Conservation (phyloP, 306 rosid genomes). For the Vigna mungo region DNA sequence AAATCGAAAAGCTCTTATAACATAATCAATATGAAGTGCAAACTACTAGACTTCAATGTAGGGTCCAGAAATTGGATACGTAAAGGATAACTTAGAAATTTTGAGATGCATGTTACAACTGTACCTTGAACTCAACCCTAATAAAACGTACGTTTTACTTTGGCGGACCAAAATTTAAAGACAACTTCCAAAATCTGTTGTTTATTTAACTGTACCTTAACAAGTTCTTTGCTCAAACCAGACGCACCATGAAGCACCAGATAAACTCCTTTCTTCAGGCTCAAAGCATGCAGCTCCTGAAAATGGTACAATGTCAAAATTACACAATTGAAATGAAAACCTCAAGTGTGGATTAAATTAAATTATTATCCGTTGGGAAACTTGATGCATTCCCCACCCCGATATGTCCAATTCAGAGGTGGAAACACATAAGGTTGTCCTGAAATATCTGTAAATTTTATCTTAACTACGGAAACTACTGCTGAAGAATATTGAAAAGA, state of each 20-base stretch:
- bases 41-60: conserved; percentile 15
- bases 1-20: too few relatives aligned
- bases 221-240: conserved; percentile 73
- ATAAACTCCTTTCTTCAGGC: conserved; percentile 70
- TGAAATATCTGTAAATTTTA: not conserved
- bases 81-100: conserved; percentile 1
- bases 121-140: conserved; percentile 52
- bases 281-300: conserved; percentile 74
- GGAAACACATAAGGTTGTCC: not conserved
- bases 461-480: not conserved
- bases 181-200: conserved; percentile 9
- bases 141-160: not conserved
- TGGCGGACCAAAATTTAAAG: conserved; percentile 11
- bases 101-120: not conserved
- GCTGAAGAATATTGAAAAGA: not conserved
- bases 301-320: conserved; percentile 41
- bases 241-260: conserved; percentile 97
- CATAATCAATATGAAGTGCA: conserved; percentile 38
- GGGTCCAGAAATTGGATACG: conserved; percentile 21
- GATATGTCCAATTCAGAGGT: not conserved
- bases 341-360: conserved; percentile 3
- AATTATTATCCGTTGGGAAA: not conserved
- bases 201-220: conserved; percentile 62
- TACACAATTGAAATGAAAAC: conserved; percentile 29
- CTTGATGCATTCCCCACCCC: not conserved